Percentiles rank a stretch among this genome's conserved stretches.
These are phyloP conservation scores for Exophiala oligosperma DNA, from an alignment of 2,329 filamentous ascomycete species.

Conservation along the genomic window DNA sequence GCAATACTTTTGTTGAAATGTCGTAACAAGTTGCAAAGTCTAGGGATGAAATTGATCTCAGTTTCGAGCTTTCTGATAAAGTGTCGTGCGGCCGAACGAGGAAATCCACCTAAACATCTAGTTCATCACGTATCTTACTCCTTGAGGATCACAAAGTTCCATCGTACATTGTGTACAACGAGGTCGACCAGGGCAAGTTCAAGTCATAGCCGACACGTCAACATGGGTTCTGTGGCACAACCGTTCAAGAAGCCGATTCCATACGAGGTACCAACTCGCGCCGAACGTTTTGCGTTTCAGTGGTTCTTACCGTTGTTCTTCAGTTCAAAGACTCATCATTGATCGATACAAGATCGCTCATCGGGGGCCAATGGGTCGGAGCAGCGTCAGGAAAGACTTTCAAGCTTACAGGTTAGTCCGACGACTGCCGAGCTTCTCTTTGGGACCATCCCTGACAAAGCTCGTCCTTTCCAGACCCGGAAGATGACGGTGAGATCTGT, in stretches of 20 bases:
- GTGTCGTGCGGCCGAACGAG: no score
- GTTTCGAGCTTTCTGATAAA: no score
- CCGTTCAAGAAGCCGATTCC: constrained; percentile 6
- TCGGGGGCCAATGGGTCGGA: constrained; percentile 1
- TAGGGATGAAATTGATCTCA: no score
- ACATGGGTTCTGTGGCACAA: neutral
- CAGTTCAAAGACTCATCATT: constrained; percentile 13
- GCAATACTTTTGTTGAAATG: no score
- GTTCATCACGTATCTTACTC: no score
- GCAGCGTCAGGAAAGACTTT: constrained; percentile 3
- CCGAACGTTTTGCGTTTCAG: no score
- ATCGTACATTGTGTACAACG: neutral
- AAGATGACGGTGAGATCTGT: constrained; percentile 8
- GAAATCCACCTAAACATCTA: no score
- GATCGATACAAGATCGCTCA: constrained; percentile 7
- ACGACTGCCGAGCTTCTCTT: no score
- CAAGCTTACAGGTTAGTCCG: neutral
- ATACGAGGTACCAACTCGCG: neutral
- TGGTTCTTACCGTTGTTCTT: no score
- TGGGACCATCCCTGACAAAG: neutral
- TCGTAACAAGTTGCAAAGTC: no score
- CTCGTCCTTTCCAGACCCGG: neutral
- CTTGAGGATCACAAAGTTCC: neutral
- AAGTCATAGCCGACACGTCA: neutral
- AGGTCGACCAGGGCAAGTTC: neutral